These are phyloP conservation scores for Aureobasidium zeae DNA, from an alignment of 2,329 filamentous ascomycete species.

Conservation along the genomic window DNA sequence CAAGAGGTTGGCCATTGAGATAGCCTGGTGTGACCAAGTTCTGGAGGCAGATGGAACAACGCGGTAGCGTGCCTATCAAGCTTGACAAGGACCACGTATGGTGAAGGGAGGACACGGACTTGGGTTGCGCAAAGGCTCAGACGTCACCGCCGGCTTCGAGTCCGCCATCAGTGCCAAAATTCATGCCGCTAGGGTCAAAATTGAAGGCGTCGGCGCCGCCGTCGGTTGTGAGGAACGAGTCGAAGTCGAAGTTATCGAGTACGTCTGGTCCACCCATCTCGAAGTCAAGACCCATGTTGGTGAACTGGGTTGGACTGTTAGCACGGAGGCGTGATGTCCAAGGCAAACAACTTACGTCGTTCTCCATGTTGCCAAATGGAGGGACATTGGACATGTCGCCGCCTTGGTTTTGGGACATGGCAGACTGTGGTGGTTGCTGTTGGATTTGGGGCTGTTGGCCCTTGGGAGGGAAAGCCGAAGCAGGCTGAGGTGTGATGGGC, in stretches of 20 bases:
- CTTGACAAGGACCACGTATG: not conserved
- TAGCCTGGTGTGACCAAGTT: not conserved
- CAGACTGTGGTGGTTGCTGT: constrained; percentile 22
- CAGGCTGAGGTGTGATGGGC: constrained; percentile 39
- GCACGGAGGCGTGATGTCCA: no score
- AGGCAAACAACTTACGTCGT: constrained; percentile 30
- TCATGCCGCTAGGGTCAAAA: constrained; percentile 29
- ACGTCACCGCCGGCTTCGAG: constrained; percentile 20
- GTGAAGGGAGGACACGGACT: not conserved
- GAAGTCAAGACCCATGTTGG: constrained; percentile 32
- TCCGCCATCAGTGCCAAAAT: constrained; percentile 27
- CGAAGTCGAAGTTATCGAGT: constrained; percentile 58
- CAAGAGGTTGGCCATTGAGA: not conserved
- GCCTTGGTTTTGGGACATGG: constrained; percentile 15
- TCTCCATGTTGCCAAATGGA: constrained; percentile 33
- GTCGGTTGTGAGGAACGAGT: constrained; percentile 53
- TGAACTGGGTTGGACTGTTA: constrained; percentile 22
- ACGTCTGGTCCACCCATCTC: constrained; percentile 52
- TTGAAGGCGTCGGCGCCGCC: constrained; percentile 35
- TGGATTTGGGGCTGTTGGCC: constrained; percentile 27
- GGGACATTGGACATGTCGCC: constrained; percentile 29
- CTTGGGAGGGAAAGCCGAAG: constrained; percentile 31
- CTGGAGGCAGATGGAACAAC: not conserved
- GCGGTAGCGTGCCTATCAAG: not conserved
- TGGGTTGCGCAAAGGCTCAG: no score